Percentiles rank a stretch among this genome's conserved stretches.
Evolutionary conservation across 805 yeast species (phyloP).

Genomic region (Tanozyma kutaoensis): DNA sequence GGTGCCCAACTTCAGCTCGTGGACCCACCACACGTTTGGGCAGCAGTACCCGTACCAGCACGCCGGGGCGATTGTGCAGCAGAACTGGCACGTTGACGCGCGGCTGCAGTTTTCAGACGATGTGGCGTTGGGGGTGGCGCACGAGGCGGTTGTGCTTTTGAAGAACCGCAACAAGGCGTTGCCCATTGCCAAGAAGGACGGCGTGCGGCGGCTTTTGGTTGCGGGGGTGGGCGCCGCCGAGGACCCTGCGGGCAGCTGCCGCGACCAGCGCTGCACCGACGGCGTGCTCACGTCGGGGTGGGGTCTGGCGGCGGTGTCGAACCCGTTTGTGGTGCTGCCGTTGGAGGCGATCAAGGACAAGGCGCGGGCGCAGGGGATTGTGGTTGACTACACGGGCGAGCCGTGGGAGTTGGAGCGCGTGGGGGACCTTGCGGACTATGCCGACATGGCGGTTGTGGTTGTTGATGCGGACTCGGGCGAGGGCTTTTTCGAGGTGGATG

Average conservation of each 20-base stretch:
- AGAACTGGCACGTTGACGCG: conserved; percentile 43
- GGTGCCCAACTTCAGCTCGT: conserved; percentile 41
- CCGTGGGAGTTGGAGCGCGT: conserved; percentile 32
- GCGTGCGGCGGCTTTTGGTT: conserved; percentile 26
- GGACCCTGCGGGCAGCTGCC: conserved; percentile 37
- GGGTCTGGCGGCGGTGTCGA: conserved; percentile 51
- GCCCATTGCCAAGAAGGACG: conserved; percentile 35
- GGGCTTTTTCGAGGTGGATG: conserved; percentile 44
- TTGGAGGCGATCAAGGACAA: conserved; percentile 37
- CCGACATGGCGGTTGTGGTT: conserved; percentile 41
- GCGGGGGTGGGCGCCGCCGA: conserved; percentile 43
- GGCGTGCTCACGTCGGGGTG: conserved; percentile 49
- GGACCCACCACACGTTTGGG: conserved; percentile 45
- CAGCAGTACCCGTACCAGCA: conserved; percentile 40
- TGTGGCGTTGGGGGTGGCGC: conserved; percentile 38
- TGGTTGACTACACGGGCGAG: conserved; percentile 30
- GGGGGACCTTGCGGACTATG: conserved; percentile 31
- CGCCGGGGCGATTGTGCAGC: conserved; percentile 38
- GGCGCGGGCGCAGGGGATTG: conserved; percentile 32
- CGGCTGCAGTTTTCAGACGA: conserved; percentile 33
- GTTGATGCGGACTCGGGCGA: conserved; percentile 47
- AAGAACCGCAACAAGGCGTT: conserved; percentile 38
- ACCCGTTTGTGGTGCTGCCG: conserved; percentile 46
- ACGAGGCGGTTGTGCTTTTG: conserved; percentile 42
- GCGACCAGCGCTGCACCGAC: conserved; percentile 36